Percentiles rank a stretch among this genome's conserved stretches.
phyloP scores from a whole-genome alignment of 331 rosid genomes.

The Cydonia oblonga region DNA sequence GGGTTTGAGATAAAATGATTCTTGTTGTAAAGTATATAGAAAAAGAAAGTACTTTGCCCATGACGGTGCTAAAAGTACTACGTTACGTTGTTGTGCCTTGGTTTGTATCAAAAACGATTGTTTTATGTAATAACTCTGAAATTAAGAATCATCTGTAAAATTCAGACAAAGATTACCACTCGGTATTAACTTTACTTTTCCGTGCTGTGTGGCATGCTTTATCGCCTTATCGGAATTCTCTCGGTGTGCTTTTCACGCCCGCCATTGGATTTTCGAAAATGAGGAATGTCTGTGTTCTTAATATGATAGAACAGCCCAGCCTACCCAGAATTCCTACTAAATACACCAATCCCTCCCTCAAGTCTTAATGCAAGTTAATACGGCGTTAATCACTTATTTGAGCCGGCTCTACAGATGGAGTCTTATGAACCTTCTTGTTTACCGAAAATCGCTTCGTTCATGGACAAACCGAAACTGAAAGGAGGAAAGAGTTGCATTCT shows the following conservation, averaged over 20 bases:
- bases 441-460: too few species aligned
- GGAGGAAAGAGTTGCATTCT: neutral
- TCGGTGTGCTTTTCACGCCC: neutral
- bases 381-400: neutral
- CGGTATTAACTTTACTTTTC: neutral
- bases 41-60: slow-evolving; percentile 16
- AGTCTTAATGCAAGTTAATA: neutral
- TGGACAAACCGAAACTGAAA: neutral
- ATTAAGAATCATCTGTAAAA: slow-evolving; percentile 8
- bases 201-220: neutral
- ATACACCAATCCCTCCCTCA: neutral
- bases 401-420: neutral
- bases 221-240: neutral
- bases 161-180: neutral
- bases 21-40: slow-evolving; percentile 13
- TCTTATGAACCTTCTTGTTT: too few species aligned
- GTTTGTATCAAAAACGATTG: slow-evolving; percentile 6
- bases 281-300: neutral
- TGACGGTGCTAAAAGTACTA: neutral
- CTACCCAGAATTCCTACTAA: too few species aligned
- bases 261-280: neutral
- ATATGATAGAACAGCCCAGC: too few species aligned
- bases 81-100: slow-evolving; percentile 4
- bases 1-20: slow-evolving; percentile 59
- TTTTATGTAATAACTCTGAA: slow-evolving; percentile 7